A percentile compares a stretch with the other conserved stretches of the same genome.
phyloP scores from a whole-genome alignment of 2,329 filamentous ascomycete species.

The Sporothrix brasiliensis region DNA sequence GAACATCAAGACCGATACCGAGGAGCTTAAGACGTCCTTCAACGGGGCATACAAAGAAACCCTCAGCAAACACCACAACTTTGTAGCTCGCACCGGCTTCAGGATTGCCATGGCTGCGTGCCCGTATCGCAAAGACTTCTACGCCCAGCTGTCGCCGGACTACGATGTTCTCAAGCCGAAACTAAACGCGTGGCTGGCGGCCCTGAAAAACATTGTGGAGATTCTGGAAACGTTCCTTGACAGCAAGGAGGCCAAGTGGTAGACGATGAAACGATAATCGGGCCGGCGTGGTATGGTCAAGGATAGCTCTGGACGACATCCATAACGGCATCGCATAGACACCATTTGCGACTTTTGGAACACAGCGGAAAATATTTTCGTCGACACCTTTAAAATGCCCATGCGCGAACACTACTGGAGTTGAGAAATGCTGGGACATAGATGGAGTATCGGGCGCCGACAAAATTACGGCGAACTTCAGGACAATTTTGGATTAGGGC shows the following conservation, averaged over 20 bases:
- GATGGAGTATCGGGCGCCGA: background rate
- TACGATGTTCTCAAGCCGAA: constrained; percentile 63
- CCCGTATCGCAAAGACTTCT: constrained; percentile 93
- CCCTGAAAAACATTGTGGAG: constrained; percentile 74
- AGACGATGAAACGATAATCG: constrained; percentile 33
- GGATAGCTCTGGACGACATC: background rate
- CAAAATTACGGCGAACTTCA: background rate
- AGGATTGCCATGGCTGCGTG: constrained; percentile 89
- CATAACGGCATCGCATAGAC: background rate
- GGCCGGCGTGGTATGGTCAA: too few species aligned
- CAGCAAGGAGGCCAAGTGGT: constrained; percentile 63
- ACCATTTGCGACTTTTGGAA: background rate
- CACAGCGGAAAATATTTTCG: background rate
- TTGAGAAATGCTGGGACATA: background rate
- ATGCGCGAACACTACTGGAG: background rate
- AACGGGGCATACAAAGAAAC: constrained; percentile 79
- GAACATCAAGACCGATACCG: constrained; percentile 67
- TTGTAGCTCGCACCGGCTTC: constrained; percentile 90
- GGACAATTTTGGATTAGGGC: background rate
- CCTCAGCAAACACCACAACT: constrained; percentile 88
- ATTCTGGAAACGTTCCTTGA: constrained; percentile 65
- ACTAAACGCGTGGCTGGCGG: constrained; percentile 71
- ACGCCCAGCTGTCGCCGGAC: constrained; percentile 77
- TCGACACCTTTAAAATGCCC: too few species aligned
- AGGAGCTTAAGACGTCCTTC: constrained; percentile 84